A percentile compares a stretch with the other conserved stretches of the same genome.
Evolutionary conservation across 306 rosid species (phyloP).

Genomic region (Sechiopsis laciniata): DNA sequence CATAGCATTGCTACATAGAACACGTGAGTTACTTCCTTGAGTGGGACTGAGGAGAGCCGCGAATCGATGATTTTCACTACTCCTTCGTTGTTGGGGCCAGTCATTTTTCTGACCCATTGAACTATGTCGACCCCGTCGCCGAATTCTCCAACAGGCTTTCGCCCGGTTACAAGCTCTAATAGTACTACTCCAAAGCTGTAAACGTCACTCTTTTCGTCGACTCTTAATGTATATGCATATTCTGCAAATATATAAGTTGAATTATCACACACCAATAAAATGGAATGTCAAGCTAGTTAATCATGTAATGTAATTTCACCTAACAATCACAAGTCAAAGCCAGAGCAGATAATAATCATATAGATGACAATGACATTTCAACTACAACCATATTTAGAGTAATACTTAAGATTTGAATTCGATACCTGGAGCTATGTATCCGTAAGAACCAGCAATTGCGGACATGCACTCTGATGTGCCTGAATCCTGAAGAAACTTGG

Average conservation of each 20-base stretch:
- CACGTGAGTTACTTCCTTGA: constrained; percentile 75
- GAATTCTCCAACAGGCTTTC: constrained; percentile 93
- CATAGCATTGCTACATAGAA: constrained; percentile 92
- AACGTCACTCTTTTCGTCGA: constrained; percentile 92
- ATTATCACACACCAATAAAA: background rate
- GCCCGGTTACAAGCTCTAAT: constrained; percentile 67
- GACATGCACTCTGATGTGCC: constrained; percentile 99
- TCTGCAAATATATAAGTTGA: constrained; percentile 37
- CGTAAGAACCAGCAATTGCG: constrained; percentile 96
- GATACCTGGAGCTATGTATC: constrained; percentile 95
- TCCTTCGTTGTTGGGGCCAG: constrained; percentile 77
- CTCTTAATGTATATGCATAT: constrained; percentile 87
- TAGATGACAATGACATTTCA: background rate
- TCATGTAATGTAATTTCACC: background rate
- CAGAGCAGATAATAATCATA: background rate
- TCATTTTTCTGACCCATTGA: constrained; percentile 88
- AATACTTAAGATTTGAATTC: background rate
- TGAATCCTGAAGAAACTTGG: constrained; percentile 94
- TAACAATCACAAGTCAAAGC: background rate
- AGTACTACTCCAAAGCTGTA: constrained; percentile 94
- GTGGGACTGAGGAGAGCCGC: constrained; percentile 83
- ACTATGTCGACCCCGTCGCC: constrained; percentile 97
- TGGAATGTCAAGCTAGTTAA: background rate
- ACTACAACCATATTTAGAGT: background rate
- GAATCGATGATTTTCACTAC: constrained; percentile 77